phyloP scores from a whole-genome alignment of 495 filamentous ascomycete genomes.

The Xylaria palmicola region DNA sequence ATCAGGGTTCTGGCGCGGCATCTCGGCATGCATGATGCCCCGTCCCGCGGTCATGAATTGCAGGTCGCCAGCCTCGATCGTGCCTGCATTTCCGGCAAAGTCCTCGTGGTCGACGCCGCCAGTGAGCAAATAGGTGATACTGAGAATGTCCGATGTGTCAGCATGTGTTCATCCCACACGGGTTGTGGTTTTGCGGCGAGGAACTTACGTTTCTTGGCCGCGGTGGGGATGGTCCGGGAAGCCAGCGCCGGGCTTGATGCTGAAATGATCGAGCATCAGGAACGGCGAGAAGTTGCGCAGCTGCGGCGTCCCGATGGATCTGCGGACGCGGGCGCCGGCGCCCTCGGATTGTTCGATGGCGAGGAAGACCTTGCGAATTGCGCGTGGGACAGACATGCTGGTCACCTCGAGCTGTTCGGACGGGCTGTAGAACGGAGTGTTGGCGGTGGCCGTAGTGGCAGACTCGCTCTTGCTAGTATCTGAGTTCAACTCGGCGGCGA shows the following conservation, averaged over 20 bases:
- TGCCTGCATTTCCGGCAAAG: slow-evolving; percentile 85
- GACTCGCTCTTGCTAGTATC: slow-evolving; percentile 12
- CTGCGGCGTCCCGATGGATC: slow-evolving; percentile 81
- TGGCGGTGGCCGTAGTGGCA: slow-evolving; percentile 8
- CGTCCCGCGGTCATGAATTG: slow-evolving; percentile 97
- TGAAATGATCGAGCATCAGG: slow-evolving; percentile 97
- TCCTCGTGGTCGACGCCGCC: slow-evolving; percentile 94
- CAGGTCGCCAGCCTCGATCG: slow-evolving; percentile 79
- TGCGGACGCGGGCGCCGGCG: slow-evolving; percentile 81
- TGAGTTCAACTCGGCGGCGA: background rate
- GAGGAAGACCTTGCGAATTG: slow-evolving; percentile 77
- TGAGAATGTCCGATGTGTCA: slow-evolving; percentile 17
- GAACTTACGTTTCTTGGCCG: slow-evolving; percentile 27
- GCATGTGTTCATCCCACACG: background rate
- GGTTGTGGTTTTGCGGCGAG: background rate
- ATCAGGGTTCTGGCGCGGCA: slow-evolving; percentile 79
- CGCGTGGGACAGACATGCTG: slow-evolving; percentile 68
- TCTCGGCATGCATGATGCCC: slow-evolving; percentile 95
- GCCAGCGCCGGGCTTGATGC: slow-evolving; percentile 73
- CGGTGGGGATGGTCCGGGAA: slow-evolving; percentile 72
- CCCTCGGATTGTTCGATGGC: slow-evolving; percentile 88
- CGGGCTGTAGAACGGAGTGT: slow-evolving; percentile 28
- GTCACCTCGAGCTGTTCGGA: slow-evolving; percentile 25
- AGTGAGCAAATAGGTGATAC: slow-evolving; percentile 81
- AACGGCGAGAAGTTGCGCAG: slow-evolving; percentile 90